Evolutionary conservation across 2,329 filamentous ascomycete species (phyloP).

Genomic region (Ceratocystis destructans): DNA sequence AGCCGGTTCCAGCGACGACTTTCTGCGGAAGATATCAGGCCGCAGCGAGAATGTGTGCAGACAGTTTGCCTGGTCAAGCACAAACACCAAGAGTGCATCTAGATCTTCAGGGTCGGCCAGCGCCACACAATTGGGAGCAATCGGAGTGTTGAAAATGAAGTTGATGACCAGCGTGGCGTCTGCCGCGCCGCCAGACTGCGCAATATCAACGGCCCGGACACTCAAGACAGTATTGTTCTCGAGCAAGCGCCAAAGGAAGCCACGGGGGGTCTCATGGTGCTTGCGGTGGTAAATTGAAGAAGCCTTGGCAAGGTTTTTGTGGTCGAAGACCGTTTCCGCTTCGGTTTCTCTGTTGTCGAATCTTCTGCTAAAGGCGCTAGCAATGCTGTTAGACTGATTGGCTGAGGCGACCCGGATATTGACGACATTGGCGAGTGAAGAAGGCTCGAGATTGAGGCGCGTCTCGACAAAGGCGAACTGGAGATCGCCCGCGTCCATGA

Average conservation of each 20-base stretch:
- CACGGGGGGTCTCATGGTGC: constrained; percentile 61
- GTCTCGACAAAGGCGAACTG: constrained; percentile 74
- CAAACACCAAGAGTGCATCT: constrained; percentile 65
- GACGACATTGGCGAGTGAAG: constrained; percentile 53
- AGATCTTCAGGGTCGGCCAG: constrained; percentile 68
- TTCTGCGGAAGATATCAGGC: constrained; percentile 65
- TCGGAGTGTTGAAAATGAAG: constrained; percentile 59
- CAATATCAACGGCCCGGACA: constrained; percentile 68
- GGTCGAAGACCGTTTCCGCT: constrained; percentile 61
- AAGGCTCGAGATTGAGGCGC: constrained; percentile 66
- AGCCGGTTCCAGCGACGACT: constrained; percentile 55
- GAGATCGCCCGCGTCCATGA: constrained; percentile 50
- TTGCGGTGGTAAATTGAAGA: constrained; percentile 76
- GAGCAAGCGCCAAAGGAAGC: constrained; percentile 81
- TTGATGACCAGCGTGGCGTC: constrained; percentile 66
- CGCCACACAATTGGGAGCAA: constrained; percentile 65
- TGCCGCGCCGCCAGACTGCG: constrained; percentile 36
- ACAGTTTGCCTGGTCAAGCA: constrained; percentile 63
- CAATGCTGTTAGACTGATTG: constrained; percentile 28
- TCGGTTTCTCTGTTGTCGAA: constrained; percentile 31
- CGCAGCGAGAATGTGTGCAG: constrained; percentile 74
- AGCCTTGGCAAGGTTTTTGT: constrained; percentile 58
- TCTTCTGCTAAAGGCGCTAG: constrained; percentile 23
- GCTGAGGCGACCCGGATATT: constrained; percentile 52
- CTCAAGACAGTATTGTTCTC: constrained; percentile 69